A percentile compares a stretch with the other conserved stretches of the same genome.
These are phyloP conservation scores for Botrytis byssoidea DNA, from an alignment of 2,329 filamentous ascomycete genomes.

Conservation along the genomic window DNA sequence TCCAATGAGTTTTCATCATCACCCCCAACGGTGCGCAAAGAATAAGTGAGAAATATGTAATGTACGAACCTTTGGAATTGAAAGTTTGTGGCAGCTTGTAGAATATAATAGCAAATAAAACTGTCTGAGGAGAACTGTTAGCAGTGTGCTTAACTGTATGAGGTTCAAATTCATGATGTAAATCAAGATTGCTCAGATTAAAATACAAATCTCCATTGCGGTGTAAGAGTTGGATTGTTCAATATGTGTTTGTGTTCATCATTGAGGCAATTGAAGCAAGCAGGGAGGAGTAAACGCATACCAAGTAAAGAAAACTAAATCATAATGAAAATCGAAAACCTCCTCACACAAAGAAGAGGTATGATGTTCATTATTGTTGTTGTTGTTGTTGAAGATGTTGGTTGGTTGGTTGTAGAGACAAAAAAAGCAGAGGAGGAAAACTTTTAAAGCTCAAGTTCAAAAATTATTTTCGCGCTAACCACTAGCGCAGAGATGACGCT, in stretches of 20 bases:
- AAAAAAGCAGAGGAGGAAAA: neutral
- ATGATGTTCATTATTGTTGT: too few species aligned
- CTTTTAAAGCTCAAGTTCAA: slow-evolving; percentile 15
- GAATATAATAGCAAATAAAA: neutral
- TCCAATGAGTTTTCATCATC: slow-evolving; percentile 40
- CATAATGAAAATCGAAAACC: neutral
- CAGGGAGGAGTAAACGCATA: slow-evolving; percentile 23
- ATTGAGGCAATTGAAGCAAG: slow-evolving; percentile 33
- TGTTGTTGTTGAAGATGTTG: neutral
- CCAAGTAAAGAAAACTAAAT: slow-evolving; percentile 19
- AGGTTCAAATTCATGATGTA: neutral
- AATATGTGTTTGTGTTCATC: slow-evolving; percentile 42
- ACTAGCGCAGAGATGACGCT: neutral
- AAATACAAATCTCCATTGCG: slow-evolving; percentile 40
- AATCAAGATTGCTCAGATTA: slow-evolving; percentile 39
- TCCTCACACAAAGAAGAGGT: neutral
- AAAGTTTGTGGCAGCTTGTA: neutral
- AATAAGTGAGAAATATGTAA: slow-evolving; percentile 23
- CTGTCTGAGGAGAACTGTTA: slow-evolving; percentile 1
- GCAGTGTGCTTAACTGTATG: neutral
- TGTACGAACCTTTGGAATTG: slow-evolving; percentile 35
- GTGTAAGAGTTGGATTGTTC: slow-evolving; percentile 48
- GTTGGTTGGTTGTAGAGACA: neutral
- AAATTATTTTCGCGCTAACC: slow-evolving; percentile 18
- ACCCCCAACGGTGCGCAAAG: slow-evolving; percentile 29